A percentile compares a stretch with the other conserved stretches of the same genome.
These are phyloP conservation scores for Fusarium phyllophilum DNA, from an alignment of 2,329 filamentous ascomycete genomes.

Conservation along the genomic window DNA sequence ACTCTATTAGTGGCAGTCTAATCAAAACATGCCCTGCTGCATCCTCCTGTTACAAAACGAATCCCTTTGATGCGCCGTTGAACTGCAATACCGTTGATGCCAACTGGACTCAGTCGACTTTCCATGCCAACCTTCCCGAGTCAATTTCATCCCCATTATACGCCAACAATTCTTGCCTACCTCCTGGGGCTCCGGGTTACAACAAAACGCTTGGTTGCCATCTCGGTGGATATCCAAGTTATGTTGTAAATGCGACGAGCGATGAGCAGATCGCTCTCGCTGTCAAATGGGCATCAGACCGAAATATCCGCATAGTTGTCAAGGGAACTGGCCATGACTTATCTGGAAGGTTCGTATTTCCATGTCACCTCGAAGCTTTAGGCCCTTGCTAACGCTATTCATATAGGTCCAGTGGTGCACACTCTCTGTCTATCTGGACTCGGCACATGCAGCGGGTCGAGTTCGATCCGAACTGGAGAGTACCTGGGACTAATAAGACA, in stretches of 20 bases:
- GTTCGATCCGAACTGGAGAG: not conserved
- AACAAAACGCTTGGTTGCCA: not conserved
- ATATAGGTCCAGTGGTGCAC: not conserved
- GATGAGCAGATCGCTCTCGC: not conserved
- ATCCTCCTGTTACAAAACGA: not conserved
- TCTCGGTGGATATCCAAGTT: not conserved
- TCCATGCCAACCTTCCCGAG: not conserved
- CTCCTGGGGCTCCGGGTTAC: not conserved
- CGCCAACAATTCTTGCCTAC: not conserved
- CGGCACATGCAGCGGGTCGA: not conserved
- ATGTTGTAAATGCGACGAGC: not conserved
- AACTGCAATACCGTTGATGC: not conserved
- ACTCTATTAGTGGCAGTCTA: not conserved
- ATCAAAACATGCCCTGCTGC: not conserved
- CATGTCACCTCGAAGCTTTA: rapidly evolving
- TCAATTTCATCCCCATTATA: not conserved
- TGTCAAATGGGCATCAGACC: not conserved
- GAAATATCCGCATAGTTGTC: not conserved
- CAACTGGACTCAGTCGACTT: not conserved
- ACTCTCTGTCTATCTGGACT: not conserved
- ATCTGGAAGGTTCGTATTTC: not conserved
- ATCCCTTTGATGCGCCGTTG: not conserved
- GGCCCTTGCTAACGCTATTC: not conserved
- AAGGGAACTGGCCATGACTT: not conserved
- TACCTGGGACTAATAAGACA: not conserved